These are phyloP conservation scores for Saturnispora mendoncae DNA, from an alignment of 805 yeast species.

Conservation along the genomic window DNA sequence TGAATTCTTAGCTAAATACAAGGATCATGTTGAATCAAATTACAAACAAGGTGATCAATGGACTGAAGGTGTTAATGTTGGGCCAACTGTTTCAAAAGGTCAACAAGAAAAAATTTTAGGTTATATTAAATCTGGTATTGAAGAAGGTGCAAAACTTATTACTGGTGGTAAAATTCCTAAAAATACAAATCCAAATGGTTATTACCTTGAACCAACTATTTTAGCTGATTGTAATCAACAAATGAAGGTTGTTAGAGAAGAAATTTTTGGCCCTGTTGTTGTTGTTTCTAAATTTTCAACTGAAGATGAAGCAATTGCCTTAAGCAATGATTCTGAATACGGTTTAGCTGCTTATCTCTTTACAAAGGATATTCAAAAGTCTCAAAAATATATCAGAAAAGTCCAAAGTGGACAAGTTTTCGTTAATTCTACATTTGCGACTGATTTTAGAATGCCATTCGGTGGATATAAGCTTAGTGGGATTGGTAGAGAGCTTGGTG, in stretches of 20 bases:
- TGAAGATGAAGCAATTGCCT: slow-evolving; percentile 67
- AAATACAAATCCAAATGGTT: slow-evolving; percentile 45
- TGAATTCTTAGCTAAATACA: slow-evolving; percentile 54
- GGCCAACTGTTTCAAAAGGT: slow-evolving; percentile 80
- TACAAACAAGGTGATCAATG: slow-evolving; percentile 77
- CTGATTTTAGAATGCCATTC: slow-evolving; percentile 82
- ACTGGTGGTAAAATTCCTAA: slow-evolving; percentile 50
- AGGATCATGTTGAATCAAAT: slow-evolving; percentile 39
- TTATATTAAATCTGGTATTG: slow-evolving; percentile 67
- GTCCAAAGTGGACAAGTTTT: slow-evolving; percentile 85
- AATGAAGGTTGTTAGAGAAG: slow-evolving; percentile 66
- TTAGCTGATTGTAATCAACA: slow-evolving; percentile 61
- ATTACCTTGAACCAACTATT: slow-evolving; percentile 63
- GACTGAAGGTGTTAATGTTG: slow-evolving; percentile 69
- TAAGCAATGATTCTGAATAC: slow-evolving; percentile 74
- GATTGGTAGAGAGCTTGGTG: slow-evolving; percentile 89
- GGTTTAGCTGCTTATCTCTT: slow-evolving; percentile 92
- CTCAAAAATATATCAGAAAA: slow-evolving; percentile 64
- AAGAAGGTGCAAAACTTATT: slow-evolving; percentile 73
- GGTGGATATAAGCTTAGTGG: slow-evolving; percentile 92
- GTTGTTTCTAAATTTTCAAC: slow-evolving; percentile 73
- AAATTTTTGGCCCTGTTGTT: slow-evolving; percentile 89
- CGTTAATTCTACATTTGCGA: slow-evolving; percentile 85
- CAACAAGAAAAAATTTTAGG: slow-evolving; percentile 73
- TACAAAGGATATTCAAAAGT: slow-evolving; percentile 65